Percentiles rank a stretch among this genome's conserved stretches.
phyloP scores from a whole-genome alignment of 176 grass and related monocot genomes.

The Rhipidocladum racemiflorum region DNA sequence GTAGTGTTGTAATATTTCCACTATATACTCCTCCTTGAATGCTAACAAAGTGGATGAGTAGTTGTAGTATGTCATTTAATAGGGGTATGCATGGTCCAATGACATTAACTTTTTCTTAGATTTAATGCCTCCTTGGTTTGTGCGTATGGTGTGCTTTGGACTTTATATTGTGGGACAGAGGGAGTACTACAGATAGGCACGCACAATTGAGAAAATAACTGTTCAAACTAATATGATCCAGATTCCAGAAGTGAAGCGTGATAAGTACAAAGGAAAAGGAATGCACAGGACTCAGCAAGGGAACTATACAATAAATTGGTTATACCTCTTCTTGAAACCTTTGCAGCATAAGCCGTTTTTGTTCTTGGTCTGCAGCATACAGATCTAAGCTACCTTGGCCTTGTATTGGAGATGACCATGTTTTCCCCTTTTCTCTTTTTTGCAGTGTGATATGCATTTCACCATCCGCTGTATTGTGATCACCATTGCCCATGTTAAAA shows the following conservation, averaged over 20 bases:
- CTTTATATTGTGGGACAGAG: too few species aligned
- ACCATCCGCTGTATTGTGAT: constrained; percentile 63
- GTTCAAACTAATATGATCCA: background rate
- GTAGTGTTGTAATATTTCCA: too few species aligned
- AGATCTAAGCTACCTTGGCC: constrained; percentile 81
- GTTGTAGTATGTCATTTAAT: too few species aligned
- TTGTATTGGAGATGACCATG: constrained; percentile 92
- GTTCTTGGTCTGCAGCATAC: constrained; percentile 78
- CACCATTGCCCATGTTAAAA: constrained; percentile 5
- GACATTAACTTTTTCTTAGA: too few species aligned
- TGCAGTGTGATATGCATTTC: constrained; percentile 90
- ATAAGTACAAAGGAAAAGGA: background rate
- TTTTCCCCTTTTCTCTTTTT: constrained; percentile 89
- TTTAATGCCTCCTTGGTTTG: too few species aligned
- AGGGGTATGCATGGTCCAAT: too few species aligned
- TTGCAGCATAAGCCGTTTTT: constrained; percentile 97
- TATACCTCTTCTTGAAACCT: constrained; percentile 99
- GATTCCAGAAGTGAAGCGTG: background rate
- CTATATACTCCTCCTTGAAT: too few species aligned
- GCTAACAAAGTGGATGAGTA: too few species aligned
- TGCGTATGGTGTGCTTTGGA: too few species aligned
- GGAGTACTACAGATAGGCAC: background rate
- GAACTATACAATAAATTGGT: background rate
- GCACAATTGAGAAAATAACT: background rate
- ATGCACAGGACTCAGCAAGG: background rate